phyloP scores from a whole-genome alignment of 2,329 filamentous ascomycete genomes.

The Colletotrichum karsti region DNA sequence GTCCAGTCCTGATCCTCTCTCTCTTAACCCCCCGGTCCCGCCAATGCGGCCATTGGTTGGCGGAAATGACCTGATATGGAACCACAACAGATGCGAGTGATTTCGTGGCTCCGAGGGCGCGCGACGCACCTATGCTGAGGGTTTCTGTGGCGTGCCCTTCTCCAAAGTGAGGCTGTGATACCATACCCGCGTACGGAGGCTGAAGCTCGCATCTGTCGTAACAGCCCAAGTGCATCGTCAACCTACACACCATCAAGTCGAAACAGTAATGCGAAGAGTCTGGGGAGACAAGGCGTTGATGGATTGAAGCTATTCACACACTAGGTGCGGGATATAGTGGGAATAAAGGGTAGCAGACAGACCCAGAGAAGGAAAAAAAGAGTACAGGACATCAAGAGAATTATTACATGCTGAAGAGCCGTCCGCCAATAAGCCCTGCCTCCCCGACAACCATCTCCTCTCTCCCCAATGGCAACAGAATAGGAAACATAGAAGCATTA shows the following conservation, averaged over 20 bases:
- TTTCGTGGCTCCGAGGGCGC: conserved; percentile 18
- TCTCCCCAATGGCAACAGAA: conserved; percentile 22
- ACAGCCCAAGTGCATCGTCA: no score
- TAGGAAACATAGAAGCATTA: conserved; percentile 31
- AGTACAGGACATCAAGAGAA: conserved; percentile 50
- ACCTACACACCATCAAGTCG: not conserved
- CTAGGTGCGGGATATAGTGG: conserved; percentile 17
- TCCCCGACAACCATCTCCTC: conserved; percentile 36
- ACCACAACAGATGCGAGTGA: conserved; percentile 10
- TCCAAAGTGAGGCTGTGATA: not conserved
- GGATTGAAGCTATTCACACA: conserved; percentile 25
- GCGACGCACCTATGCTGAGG: not conserved
- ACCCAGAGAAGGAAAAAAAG: conserved; percentile 37
- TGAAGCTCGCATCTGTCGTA: not conserved
- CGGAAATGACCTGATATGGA: conserved; percentile 23
- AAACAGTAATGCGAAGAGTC: not conserved
- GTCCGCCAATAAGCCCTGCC: conserved; percentile 36
- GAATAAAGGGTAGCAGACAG: conserved; percentile 30
- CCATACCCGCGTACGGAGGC: not conserved
- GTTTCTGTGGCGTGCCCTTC: not conserved
- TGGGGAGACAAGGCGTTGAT: conserved; percentile 7
- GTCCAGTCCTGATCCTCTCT: not conserved
- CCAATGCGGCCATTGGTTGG: conserved; percentile 24
- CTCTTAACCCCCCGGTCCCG: not conserved
- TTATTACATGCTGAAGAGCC: conserved; percentile 59